Percentiles rank a stretch among this genome's conserved stretches.
Evolutionary conservation across 1,139 yeast genomes (phyloP).

Genomic region (Debaryomyces sp.): DNA sequence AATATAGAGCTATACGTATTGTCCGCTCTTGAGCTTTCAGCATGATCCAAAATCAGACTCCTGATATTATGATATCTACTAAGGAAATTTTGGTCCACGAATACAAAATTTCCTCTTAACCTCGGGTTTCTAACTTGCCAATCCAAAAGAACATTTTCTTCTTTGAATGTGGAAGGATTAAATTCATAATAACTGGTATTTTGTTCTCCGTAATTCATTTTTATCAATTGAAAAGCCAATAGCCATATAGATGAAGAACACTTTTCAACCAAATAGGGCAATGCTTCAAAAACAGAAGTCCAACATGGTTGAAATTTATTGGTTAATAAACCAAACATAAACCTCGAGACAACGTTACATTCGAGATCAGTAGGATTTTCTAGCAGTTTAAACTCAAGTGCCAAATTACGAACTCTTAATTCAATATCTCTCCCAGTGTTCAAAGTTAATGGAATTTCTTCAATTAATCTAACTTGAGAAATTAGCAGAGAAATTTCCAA

Average conservation of each 20-base stretch:
- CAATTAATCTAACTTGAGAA: constrained; percentile 57
- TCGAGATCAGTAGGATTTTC: constrained; percentile 35
- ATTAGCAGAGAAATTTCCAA: constrained; percentile 34
- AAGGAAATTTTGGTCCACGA: constrained; percentile 24
- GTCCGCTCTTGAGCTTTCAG: constrained; percentile 36
- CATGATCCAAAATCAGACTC: constrained; percentile 36
- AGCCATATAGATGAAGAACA: constrained; percentile 61
- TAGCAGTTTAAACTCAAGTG: constrained; percentile 46
- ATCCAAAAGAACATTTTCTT: constrained; percentile 22
- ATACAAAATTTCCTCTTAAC: constrained; percentile 28
- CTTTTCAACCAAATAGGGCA: constrained; percentile 50
- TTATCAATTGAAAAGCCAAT: constrained; percentile 44
- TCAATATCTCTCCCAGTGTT: constrained; percentile 77
- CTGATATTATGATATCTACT: constrained; percentile 23
- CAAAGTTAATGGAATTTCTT: constrained; percentile 70
- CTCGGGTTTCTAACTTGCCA: constrained; percentile 38
- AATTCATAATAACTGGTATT: constrained; percentile 19
- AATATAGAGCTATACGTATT: constrained; percentile 35
- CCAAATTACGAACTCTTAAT: constrained; percentile 67
- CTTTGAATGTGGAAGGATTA: constrained; percentile 25
- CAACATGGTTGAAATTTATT: constrained; percentile 84
- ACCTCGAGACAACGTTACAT: constrained; percentile 52
- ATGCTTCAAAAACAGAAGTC: constrained; percentile 68
- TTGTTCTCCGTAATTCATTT: constrained; percentile 29
- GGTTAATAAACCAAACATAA: constrained; percentile 72